These are phyloP conservation scores for Trametes gibbosa DNA, from an alignment of 768 basidiomycete genomes.

Conservation along the genomic window DNA sequence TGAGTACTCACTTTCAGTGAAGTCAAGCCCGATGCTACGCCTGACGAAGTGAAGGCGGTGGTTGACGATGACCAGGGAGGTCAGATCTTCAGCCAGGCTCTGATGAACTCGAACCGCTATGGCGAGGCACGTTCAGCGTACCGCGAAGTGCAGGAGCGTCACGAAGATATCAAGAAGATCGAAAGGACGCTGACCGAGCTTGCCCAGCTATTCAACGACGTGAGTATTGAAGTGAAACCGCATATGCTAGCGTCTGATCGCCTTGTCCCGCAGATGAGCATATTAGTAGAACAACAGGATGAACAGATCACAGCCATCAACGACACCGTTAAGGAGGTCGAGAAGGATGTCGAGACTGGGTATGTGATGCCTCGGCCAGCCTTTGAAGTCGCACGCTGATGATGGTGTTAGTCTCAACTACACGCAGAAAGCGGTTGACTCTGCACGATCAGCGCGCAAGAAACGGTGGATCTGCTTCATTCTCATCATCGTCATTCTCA, in stretches of 20 bases:
- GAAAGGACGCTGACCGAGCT: slow-evolving; percentile 91
- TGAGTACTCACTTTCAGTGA: neutral
- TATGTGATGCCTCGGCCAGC: slow-evolving; percentile 34
- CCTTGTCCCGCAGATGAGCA: slow-evolving; percentile 67
- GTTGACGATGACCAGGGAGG: slow-evolving; percentile 62
- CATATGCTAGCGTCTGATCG: neutral
- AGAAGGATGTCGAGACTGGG: slow-evolving; percentile 86
- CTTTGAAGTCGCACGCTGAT: neutral
- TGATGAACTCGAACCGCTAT: slow-evolving; percentile 88
- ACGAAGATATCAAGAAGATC: slow-evolving; percentile 94
- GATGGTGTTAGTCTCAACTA: slow-evolving; percentile 61
- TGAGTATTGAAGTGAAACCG: slow-evolving; percentile 34
- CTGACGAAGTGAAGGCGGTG: slow-evolving; percentile 70
- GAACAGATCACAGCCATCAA: slow-evolving; percentile 85
- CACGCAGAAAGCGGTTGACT: slow-evolving; percentile 82
- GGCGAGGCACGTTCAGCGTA: slow-evolving; percentile 89
- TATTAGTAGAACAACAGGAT: slow-evolving; percentile 92
- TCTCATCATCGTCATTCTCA: slow-evolving; percentile 59
- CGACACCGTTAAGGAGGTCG: slow-evolving; percentile 66
- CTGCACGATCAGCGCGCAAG: slow-evolving; percentile 85
- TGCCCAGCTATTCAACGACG: slow-evolving; percentile 95
- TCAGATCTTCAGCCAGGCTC: slow-evolving; percentile 82
- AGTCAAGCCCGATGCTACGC: slow-evolving; percentile 88
- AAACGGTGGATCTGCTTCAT: slow-evolving; percentile 98
- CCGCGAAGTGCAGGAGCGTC: slow-evolving; percentile 95